These are phyloP conservation scores for Aegilops sharonensis DNA, from an alignment of 176 grass and related monocot genomes.

Conservation along the genomic window DNA sequence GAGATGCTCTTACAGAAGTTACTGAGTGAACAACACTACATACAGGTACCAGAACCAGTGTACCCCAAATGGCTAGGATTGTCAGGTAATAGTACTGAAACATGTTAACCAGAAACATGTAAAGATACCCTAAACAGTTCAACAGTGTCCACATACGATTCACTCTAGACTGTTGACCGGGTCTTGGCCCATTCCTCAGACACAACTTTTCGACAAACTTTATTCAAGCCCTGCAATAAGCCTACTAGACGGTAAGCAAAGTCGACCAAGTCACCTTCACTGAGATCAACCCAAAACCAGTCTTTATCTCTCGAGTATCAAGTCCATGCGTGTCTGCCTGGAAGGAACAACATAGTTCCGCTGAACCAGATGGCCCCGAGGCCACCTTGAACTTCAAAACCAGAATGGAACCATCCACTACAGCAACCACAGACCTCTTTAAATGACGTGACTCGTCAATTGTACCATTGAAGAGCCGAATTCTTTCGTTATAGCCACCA, in stretches of 20 bases:
- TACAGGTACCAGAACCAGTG: background rate
- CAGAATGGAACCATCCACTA: background rate
- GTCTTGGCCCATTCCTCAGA: background rate
- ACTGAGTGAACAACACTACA: too few relatives aligned
- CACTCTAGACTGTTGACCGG: background rate
- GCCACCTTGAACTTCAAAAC: constrained; percentile 13
- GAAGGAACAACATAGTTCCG: background rate
- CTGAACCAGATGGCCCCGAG: background rate
- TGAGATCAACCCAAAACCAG: background rate
- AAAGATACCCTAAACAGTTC: background rate
- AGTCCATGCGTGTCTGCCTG: background rate
- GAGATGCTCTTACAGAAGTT: too few relatives aligned
- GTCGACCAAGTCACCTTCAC: constrained; percentile 18
- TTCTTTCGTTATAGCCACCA: background rate
- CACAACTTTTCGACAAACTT: background rate
- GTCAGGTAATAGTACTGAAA: background rate
- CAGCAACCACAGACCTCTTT: constrained; percentile 18
- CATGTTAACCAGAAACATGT: background rate
- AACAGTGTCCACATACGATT: background rate
- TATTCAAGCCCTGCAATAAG: background rate
- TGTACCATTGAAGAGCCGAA: background rate
- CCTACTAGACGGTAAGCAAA: background rate
- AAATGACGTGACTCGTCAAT: background rate
- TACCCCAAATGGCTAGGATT: background rate
- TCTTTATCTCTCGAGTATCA: background rate